Evolutionary conservation across 176 grass and related monocot species (phyloP).

Genomic region (Triticum aestivum): DNA sequence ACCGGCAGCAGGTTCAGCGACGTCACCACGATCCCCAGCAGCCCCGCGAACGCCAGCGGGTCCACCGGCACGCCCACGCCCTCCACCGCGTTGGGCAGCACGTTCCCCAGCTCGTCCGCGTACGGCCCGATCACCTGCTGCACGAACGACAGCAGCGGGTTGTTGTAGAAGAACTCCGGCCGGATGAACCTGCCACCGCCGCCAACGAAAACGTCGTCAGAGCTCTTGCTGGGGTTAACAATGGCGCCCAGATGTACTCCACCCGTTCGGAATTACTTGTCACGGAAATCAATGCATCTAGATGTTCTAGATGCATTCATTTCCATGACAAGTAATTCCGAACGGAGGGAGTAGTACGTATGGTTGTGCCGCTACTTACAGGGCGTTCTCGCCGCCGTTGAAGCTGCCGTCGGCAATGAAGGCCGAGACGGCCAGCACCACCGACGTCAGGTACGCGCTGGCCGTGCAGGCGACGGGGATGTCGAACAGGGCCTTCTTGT

Average conservation of each 20-base stretch:
- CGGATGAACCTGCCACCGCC: conserved; percentile 65
- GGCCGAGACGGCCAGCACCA: conserved; percentile 66
- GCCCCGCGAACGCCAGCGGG: conserved; percentile 95
- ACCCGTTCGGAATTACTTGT: too few relatives aligned
- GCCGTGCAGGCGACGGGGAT: conserved; percentile 82
- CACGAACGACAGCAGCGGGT: conserved; percentile 92
- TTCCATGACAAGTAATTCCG: too few relatives aligned
- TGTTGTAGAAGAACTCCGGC: conserved; percentile 98
- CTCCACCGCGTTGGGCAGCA: conserved; percentile 96
- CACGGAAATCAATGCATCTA: too few relatives aligned
- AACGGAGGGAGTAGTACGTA: too few relatives aligned
- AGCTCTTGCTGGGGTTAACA: neutral
- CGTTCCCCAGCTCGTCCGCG: conserved; percentile 96
- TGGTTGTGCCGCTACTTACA: conserved; percentile 42
- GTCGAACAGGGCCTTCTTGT: conserved; percentile 91
- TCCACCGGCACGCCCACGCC: conserved; percentile 92
- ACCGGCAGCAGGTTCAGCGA: conserved; percentile 86
- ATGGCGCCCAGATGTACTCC: neutral
- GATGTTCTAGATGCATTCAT: too few relatives aligned
- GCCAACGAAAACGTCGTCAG: neutral
- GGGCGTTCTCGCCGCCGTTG: conserved; percentile 88
- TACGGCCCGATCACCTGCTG: conserved; percentile 93
- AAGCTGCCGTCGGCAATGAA: conserved; percentile 94
- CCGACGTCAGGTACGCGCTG: conserved; percentile 82
- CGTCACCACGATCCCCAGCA: conserved; percentile 96